Evolutionary conservation across 352 stramenopile species (phyloP), one percentile per base, ranked within the genome.

Genomic region (Phytophthora pisi): DNA sequence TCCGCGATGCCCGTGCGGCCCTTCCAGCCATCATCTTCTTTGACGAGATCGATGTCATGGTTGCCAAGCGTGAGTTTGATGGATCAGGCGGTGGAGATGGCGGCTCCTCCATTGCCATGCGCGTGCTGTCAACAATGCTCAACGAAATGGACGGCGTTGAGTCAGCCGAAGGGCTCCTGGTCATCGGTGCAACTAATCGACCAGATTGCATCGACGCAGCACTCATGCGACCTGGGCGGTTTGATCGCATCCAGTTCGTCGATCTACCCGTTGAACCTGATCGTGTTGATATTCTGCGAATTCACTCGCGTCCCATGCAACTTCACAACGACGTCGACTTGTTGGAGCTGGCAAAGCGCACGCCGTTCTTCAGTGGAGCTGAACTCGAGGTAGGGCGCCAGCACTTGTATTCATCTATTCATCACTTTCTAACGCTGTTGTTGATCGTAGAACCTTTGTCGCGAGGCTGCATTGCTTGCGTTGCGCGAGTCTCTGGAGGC

Each of bases 81-180:
- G 83, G 75, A 26, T 74, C 61, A 10, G 49, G 61, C 2, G 56
- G 65, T 7, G 73, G 63, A 28, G 75, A 79, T 10, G 72, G 70
- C 5, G 81, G 83, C 0, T 86, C 79, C 2, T 91, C 77, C 40
- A 91, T 92, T 7, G 75, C 90, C 9, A 76, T 90, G 66, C 92
- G 97, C 38, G 94, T 99, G 24, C 93, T 99, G 52, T 98, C 98
- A 40, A 98, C 97, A 50, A 91, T 99, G 74, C 79, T 99, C 15
- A 98, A 97, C 49, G 96, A 99, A 72, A 99, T 99, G 88, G 97
- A 99, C 70, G 97, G 96, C 34, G 95, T 99, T 36, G 96, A 98
- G 62, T 91, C 88, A 18, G 84, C 93, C 2, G 96, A 98, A 64
- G 98, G 88, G 4, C 72, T 99, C 5, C 86, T 99, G 31, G 96